Evolutionary conservation across 2,329 filamentous ascomycete genomes (phyloP).

Genomic region (Blumeria hordei): DNA sequence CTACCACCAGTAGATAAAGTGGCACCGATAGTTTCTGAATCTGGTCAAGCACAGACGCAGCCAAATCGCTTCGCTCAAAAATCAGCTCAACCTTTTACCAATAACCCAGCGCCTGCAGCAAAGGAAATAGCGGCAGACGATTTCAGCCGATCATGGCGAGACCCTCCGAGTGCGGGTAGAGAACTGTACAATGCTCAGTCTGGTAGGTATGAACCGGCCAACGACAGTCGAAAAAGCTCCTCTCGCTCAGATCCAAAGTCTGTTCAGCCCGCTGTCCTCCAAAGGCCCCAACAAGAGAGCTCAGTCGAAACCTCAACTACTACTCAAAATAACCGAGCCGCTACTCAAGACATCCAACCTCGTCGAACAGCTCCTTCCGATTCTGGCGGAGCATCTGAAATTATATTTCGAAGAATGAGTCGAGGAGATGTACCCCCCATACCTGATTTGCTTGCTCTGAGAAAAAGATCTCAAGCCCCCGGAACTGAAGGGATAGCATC

Average conservation of each 20-base stretch:
- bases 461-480: conserved; percentile 25
- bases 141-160: conserved; percentile 73
- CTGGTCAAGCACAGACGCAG: conserved; percentile 19
- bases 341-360: conserved; percentile 40
- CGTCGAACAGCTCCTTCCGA: conserved; percentile 74
- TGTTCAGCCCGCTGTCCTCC: conserved; percentile 55
- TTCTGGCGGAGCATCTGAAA: conserved; percentile 65
- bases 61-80: conserved; percentile 25
- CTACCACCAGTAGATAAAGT: conserved; percentile 68
- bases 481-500: conserved; percentile 27
- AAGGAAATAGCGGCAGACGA: conserved; percentile 88
- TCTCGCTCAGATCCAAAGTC: conserved; percentile 40
- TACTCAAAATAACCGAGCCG: conserved; percentile 56
- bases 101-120: conserved; percentile 27
- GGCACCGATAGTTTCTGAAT: conserved; percentile 40
- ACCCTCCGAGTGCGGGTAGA: conserved; percentile 38
- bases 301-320: conserved; percentile 66
- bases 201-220: conserved; percentile 73
- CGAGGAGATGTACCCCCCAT: conserved; percentile 13
- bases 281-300: conserved; percentile 43
- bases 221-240: conserved; percentile 46
- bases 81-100: conserved; percentile 32
- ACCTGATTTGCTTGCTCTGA: conserved; percentile 18
- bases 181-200: conserved; percentile 92
- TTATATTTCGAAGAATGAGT: conserved; percentile 24